Evolutionary conservation across 2,329 filamentous ascomycete genomes (phyloP).

Genomic region (Neonectria coccinea): DNA sequence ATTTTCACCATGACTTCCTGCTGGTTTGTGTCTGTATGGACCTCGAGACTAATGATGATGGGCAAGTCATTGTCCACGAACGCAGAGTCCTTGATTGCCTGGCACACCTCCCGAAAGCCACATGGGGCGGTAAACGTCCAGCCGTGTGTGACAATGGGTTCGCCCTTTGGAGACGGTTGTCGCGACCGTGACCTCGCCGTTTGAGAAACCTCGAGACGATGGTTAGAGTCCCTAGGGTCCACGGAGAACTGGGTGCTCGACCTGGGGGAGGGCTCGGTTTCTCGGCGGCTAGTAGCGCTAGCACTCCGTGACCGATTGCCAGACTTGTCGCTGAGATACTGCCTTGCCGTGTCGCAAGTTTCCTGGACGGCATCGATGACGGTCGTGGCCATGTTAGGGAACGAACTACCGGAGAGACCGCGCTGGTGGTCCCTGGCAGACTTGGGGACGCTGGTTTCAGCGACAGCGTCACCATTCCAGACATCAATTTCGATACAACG

Average conservation of each 20-base stretch:
- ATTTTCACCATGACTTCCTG: conserved; percentile 94
- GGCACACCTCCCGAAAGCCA: conserved; percentile 87
- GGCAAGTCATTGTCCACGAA: conserved; percentile 83
- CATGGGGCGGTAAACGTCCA: conserved; percentile 89
- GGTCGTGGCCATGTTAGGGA: conserved; percentile 59
- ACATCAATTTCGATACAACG: conserved; percentile 96
- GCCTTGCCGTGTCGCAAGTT: conserved; percentile 31
- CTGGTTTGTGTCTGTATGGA: conserved; percentile 84
- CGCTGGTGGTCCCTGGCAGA: conserved; percentile 60
- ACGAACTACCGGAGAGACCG: conserved; percentile 60
- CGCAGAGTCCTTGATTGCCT: conserved; percentile 80
- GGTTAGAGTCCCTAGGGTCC: conserved; percentile 50
- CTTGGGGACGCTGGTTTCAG: conserved; percentile 51
- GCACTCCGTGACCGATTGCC: conserved; percentile 53
- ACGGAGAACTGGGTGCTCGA: conserved; percentile 46
- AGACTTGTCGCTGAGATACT: conserved; percentile 47
- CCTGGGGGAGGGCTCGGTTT: conserved; percentile 47
- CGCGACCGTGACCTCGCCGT: conserved; percentile 41
- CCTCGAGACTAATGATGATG: conserved; percentile 91
- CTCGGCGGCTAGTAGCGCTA: conserved; percentile 52
- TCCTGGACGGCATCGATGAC: conserved; percentile 53
- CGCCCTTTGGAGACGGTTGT: conserved; percentile 57
- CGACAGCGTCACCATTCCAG: conserved; percentile 77
- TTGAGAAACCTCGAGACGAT: conserved; percentile 49
- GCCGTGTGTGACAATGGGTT: conserved; percentile 85